A percentile compares a stretch with the other conserved stretches of the same genome.
Conservation (phyloP, 139 green algal genomes). For the Micromonas commoda region DNA sequence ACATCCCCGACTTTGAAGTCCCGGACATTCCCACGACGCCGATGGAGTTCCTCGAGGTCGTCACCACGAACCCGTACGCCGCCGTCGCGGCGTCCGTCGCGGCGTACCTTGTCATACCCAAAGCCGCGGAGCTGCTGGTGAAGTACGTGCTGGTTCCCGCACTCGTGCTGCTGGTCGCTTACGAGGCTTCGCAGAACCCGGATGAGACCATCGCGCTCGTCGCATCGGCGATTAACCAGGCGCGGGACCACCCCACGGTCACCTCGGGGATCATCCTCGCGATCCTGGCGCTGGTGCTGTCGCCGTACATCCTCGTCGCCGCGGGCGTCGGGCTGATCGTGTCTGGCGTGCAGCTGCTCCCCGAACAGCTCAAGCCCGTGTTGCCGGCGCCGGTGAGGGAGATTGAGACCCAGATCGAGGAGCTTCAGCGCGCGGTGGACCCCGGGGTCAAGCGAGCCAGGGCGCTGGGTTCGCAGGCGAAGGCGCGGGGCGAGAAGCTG, state of each 20-base stretch:
- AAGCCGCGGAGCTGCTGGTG: not conserved
- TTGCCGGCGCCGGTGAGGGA: not conserved
- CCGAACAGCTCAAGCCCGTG: not conserved
- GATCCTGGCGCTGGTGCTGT: not conserved
- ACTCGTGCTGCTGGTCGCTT: not conserved
- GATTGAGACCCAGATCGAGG: not conserved
- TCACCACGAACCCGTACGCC: not conserved
- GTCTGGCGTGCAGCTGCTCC: not conserved
- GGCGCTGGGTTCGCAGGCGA: not conserved
- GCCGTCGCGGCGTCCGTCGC: not conserved
- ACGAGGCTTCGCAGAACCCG: not conserved
- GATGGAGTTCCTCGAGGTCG: not conserved
- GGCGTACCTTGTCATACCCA: not conserved
- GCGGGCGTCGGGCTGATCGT: not conserved
- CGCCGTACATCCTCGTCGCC: not conserved
- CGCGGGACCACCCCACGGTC: not conserved
- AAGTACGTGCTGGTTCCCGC: not conserved
- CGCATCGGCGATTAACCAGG: not conserved
- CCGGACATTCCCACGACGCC: not conserved
- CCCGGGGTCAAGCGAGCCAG: not conserved
- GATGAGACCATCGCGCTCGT: not conserved
- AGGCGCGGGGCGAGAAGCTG: not conserved
- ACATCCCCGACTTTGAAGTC: not conserved
- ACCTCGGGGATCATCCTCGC: not conserved
- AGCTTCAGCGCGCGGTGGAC: not conserved